Conservation (phyloP, 202 grass and related monocot genomes). For the Setaria viridis region DNA sequence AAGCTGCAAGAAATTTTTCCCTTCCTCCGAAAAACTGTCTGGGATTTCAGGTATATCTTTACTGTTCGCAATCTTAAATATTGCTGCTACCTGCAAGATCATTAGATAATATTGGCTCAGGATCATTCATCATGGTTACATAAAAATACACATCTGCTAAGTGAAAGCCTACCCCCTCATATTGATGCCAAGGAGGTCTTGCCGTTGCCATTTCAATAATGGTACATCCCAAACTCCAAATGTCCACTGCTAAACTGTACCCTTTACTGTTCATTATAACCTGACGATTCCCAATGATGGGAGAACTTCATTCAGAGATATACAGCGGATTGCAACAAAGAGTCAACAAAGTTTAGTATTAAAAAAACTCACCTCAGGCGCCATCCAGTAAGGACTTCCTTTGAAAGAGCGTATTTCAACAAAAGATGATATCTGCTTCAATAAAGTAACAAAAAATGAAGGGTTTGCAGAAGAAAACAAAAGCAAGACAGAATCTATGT, state of each 20-base stretch:
- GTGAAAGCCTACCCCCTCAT: constrained; percentile 83
- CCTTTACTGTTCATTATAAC: constrained; percentile 95
- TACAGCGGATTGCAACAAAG: not conserved
- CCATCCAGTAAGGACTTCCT: constrained; percentile 99
- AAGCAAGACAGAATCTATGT: not conserved
- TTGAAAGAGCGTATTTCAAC: constrained; percentile 93
- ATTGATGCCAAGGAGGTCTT: constrained; percentile 93
- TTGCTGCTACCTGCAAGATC: constrained; percentile 82
- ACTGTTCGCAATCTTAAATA: constrained; percentile 99
- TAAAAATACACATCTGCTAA: constrained; percentile 30
- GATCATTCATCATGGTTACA: constrained; percentile 15
- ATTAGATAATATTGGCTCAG: constrained; percentile 28
- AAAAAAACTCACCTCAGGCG: constrained; percentile 76
- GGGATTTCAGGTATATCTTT: constrained; percentile 95
- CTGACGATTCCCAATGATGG: constrained; percentile 46
- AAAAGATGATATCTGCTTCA: constrained; percentile 86
- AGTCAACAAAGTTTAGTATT: constrained; percentile 1
- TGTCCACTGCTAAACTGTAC: constrained; percentile 91
- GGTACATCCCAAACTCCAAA: constrained; percentile 99
- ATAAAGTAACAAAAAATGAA: constrained; percentile 46
- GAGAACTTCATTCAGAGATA: constrained; percentile 11
- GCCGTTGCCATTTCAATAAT: constrained; percentile 96
- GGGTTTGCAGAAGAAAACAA: constrained; percentile 19
- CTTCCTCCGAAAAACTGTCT: constrained; percentile 67
- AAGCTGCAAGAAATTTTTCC: constrained; percentile 75